Conservation (phyloP, 1,284 basidiomycete genomes). For the Xerocomus cyaneibrunnescens region DNA sequence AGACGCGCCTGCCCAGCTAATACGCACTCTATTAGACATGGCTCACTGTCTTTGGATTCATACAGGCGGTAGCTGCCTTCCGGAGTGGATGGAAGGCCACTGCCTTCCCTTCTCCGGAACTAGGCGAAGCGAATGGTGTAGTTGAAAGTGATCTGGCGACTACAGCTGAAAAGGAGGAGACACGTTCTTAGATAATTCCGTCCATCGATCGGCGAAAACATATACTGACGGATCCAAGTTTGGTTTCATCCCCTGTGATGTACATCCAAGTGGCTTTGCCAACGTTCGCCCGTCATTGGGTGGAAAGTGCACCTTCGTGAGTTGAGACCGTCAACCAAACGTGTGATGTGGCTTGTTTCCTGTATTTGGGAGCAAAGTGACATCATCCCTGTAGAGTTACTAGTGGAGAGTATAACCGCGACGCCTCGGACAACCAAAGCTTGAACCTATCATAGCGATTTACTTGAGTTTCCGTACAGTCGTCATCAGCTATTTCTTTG, state of each 20-base stretch:
- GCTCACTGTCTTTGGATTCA: constrained; percentile 60
- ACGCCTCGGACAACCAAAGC: too few species aligned
- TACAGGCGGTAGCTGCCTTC: constrained; percentile 66
- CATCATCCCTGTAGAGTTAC: background rate
- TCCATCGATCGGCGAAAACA: background rate
- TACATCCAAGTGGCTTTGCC: background rate
- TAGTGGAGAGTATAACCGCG: too few species aligned
- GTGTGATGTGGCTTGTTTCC: too few species aligned
- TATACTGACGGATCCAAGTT: background rate
- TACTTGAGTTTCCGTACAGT: too few species aligned
- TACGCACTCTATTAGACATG: constrained; percentile 46
- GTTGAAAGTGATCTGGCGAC: constrained; percentile 6
- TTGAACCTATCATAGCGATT: too few species aligned
- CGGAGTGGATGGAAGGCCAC: constrained; percentile 76
- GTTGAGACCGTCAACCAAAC: background rate
- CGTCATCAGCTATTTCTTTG: too few species aligned
- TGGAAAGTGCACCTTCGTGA: background rate
- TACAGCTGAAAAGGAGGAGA: constrained; percentile 12
- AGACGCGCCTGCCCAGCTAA: background rate
- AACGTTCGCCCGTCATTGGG: too few species aligned
- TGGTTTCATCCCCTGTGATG: background rate
- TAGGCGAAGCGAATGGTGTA: background rate
- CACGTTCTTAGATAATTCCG: constrained; percentile 5
- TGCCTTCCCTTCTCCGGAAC: constrained; percentile 41
- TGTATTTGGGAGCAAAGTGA: background rate